Conservation (phyloP, 2,329 filamentous ascomycete species). For the Pestalotiopsis sp. region DNA sequence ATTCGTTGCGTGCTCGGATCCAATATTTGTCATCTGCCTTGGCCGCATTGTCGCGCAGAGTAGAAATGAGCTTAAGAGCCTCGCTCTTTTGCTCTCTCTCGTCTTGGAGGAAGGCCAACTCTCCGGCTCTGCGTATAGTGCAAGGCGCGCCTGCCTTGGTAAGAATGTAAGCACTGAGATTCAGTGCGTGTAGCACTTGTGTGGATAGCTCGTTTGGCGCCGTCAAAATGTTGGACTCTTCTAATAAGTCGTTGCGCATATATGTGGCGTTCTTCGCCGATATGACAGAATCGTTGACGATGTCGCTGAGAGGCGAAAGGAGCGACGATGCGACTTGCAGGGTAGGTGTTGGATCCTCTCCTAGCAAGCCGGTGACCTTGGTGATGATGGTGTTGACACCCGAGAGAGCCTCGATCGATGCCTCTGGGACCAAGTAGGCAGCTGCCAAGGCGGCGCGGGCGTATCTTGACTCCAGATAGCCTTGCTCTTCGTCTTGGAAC, state of each 20-base stretch:
- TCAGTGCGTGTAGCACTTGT: conserved; percentile 63
- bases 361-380: conserved; percentile 62
- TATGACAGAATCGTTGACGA: conserved; percentile 35
- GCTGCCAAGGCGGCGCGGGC: conserved; percentile 68
- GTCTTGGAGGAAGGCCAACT: conserved; percentile 66
- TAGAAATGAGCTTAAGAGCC: conserved; percentile 60
- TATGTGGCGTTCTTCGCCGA: conserved; percentile 43
- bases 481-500: conserved; percentile 62
- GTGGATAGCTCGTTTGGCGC: conserved; percentile 57
- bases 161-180: conserved; percentile 62
- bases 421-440: conserved; percentile 67
- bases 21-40: conserved; percentile 67
- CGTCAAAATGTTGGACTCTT: conserved; percentile 66
- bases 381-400: conserved; percentile 63
- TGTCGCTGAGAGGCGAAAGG: conserved; percentile 43
- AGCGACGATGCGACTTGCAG: conserved; percentile 50
- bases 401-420: conserved; percentile 58
- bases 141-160: conserved; percentile 52
- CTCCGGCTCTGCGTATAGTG: conserved; percentile 57
- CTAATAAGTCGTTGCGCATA: conserved; percentile 57
- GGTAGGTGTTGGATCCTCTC: conserved; percentile 58
- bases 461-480: conserved; percentile 65
- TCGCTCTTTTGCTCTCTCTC: conserved; percentile 65
- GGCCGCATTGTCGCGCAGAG: conserved; percentile 48
- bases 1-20: conserved; percentile 61